Evolutionary conservation across 108 stramenopile genomes (phyloP), one percentile per base, ranked within the genome.

Genomic region (Skeletonema menzelii): DNA sequence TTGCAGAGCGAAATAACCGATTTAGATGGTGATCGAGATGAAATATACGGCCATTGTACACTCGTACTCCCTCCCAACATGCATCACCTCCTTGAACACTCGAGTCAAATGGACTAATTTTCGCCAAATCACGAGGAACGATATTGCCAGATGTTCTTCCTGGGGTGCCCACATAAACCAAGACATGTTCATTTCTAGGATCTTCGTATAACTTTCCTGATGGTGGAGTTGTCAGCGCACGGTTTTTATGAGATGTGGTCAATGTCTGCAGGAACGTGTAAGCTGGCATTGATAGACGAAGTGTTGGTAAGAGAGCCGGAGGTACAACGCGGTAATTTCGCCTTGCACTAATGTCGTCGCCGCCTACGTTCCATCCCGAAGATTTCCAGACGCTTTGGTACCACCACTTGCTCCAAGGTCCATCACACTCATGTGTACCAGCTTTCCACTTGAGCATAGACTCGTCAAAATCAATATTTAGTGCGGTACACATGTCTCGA

Each of bases 81-180:
- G 87, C 97, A 71, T 98, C 97, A 14, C 97, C 97, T 11, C 96
- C 97, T 83, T 97, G 96, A 2, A 97, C 97, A 35, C 83, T 76
- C 4, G 94, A 95, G 76, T 98, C 97, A 82, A 93, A 96, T 11
- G 95, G 87, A 72, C 82, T 76, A 32, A 97, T 75, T 60, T 83
- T 83, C 6, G 92, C 90, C 69, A 87, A 68, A 7, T 84, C 78
- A 22, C 94, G 79, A 11, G 94, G 94, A 19, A 89, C 27, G 14
- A 95, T 67, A 2, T 86, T 77, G 15, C 92, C 92, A 27, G 71
- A 65, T 5, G 47, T 46, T 30, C 34, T 28, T 20, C 75, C 74
- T 5, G 86, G 83, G 11, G 89, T 67, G 26, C 95, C 97, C 14
- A 97, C 84, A 82, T 84, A 96, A 8, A 93, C 96, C 32, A 97